phyloP scores from a whole-genome alignment of 179 eudicot genomes.

The Amaranthus tricolor region DNA sequence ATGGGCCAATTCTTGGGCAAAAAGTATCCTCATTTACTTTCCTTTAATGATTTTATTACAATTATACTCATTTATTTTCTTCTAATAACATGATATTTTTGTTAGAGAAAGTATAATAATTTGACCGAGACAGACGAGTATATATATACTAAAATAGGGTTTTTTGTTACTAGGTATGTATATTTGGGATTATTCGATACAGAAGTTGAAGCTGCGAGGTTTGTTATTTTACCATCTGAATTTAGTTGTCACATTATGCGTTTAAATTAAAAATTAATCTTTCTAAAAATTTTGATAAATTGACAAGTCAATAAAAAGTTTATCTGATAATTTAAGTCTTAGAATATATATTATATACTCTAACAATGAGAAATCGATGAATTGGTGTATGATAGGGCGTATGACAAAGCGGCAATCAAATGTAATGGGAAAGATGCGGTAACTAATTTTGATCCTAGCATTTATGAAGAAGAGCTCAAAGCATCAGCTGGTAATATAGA shows the following conservation, averaged over 20 bases:
- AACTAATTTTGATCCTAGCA: conserved; percentile 77
- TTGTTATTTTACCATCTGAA: neutral
- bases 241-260: neutral
- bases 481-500: conserved; percentile 35
- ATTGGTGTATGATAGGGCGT: conserved; percentile 51
- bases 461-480: conserved; percentile 63
- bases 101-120: no score
- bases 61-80: neutral
- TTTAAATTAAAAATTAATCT: neutral
- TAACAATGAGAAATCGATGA: no score
- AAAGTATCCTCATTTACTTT: conserved; percentile 44
- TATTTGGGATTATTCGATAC: conserved; percentile 87
- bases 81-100: no score
- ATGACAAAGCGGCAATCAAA: conserved; percentile 87
- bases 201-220: conserved; percentile 94
- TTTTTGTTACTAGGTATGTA: conserved; percentile 56
- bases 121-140: no score
- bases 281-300: no score
- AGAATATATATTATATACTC: no score
- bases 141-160: neutral
- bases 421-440: conserved; percentile 89
- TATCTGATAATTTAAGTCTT: no score
- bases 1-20: conserved; percentile 97
- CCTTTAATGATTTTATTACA: neutral
- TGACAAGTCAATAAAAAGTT: no score